phyloP scores from a whole-genome alignment of 805 yeast species.

The Cephaloascus albidus region DNA sequence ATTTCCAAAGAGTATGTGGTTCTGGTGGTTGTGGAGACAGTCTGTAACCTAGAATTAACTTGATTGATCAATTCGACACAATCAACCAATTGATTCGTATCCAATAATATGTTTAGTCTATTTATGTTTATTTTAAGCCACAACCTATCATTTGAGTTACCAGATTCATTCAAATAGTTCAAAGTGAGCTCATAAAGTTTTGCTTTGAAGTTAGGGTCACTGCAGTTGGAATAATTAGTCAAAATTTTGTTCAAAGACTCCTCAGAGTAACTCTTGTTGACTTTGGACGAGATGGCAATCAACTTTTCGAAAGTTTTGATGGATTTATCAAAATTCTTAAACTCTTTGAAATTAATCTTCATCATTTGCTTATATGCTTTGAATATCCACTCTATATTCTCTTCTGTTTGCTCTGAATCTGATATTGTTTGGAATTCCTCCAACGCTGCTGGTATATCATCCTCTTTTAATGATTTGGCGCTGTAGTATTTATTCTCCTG shows the following conservation, averaged over 20 bases:
- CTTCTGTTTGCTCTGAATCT: slow-evolving; percentile 5
- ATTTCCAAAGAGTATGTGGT: slow-evolving; percentile 49
- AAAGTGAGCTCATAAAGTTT: slow-evolving; percentile 21
- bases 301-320: slow-evolving; percentile 14
- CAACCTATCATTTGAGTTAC: slow-evolving; percentile 25
- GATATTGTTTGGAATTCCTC: slow-evolving; percentile 9
- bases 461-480: slow-evolving; percentile 29
- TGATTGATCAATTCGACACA: slow-evolving; percentile 23
- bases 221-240: slow-evolving; percentile 18
- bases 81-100: slow-evolving; percentile 5
- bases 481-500: slow-evolving; percentile 23
- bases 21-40: slow-evolving; percentile 32
- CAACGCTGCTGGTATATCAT: slow-evolving; percentile 15
- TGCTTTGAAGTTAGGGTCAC: slow-evolving; percentile 18
- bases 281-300: slow-evolving; percentile 13
- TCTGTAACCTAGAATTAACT: slow-evolving; percentile 26
- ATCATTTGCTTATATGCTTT: slow-evolving; percentile 30
- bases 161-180: slow-evolving; percentile 10
- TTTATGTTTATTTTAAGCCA: slow-evolving; percentile 39
- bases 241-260: slow-evolving; percentile 28
- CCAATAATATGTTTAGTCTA: slow-evolving; percentile 26
- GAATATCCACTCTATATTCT: slow-evolving; percentile 22
- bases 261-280: slow-evolving; percentile 25
- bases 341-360: slow-evolving; percentile 18
- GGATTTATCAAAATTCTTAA: slow-evolving; percentile 12